phyloP scores from a whole-genome alignment of 352 stramenopile genomes.

The Globisporangium canariense region DNA sequence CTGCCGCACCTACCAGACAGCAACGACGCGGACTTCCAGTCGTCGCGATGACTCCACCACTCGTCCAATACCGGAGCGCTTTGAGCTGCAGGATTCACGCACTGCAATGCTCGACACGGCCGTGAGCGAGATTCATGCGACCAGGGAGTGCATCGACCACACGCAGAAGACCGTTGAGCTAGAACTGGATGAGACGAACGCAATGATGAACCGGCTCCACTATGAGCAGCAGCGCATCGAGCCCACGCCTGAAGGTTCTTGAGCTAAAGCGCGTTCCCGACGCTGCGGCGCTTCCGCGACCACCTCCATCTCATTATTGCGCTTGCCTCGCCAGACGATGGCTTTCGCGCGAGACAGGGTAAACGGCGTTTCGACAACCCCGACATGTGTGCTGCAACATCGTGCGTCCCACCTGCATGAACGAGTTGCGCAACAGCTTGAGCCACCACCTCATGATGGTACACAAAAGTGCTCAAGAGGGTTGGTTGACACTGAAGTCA shows the following conservation, averaged over 20 bases:
- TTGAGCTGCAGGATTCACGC: constrained; percentile 23
- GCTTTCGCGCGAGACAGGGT: constrained; percentile 27
- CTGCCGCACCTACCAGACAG: constrained; percentile 31
- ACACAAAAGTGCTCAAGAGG: too few species aligned
- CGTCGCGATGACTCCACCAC: constrained; percentile 11
- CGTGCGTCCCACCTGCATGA: too few species aligned
- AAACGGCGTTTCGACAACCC: too few species aligned
- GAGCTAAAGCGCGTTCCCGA: constrained; percentile 34
- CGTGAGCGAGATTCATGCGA: constrained; percentile 19
- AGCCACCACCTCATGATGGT: too few species aligned
- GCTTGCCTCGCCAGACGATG: constrained; percentile 34
- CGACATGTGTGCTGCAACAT: too few species aligned
- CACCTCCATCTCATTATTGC: constrained; percentile 43
- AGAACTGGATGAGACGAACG: constrained; percentile 25
- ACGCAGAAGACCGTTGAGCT: constrained; percentile 29
- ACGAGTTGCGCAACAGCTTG: too few species aligned
- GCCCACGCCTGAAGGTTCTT: constrained; percentile 6
- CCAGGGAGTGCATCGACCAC: constrained; percentile 25
- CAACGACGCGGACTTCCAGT: constrained; percentile 15
- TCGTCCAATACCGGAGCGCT: constrained; percentile 12
- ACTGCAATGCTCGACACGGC: constrained; percentile 27
- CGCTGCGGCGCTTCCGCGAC: constrained; percentile 89
- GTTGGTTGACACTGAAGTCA: too few species aligned
- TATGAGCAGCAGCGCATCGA: constrained; percentile 25
- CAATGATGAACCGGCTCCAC: constrained; percentile 23